Conservation (phyloP, 1,139 yeast species). For the Hemisphaericaspora xylofermentans region DNA sequence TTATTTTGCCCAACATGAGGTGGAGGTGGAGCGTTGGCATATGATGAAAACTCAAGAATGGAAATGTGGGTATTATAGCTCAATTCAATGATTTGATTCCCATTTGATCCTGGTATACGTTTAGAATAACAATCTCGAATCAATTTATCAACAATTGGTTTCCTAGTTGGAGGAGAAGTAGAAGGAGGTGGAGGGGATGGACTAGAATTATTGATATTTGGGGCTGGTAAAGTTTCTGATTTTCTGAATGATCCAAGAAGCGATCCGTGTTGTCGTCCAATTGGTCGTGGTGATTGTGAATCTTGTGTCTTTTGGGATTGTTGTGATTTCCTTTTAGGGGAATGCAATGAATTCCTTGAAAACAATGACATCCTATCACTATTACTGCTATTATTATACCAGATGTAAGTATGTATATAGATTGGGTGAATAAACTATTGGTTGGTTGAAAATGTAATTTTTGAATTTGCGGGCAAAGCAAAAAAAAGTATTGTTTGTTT, state of each 20-base stretch:
- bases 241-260: slow-evolving; percentile 1
- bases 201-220: not conserved
- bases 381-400: not conserved
- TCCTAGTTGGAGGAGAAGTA: not conserved
- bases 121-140: slow-evolving; percentile 45
- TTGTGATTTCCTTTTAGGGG: slow-evolving; percentile 1
- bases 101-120: slow-evolving; percentile 26
- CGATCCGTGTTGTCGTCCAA: slow-evolving; percentile 2
- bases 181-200: not conserved
- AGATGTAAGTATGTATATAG: not conserved
- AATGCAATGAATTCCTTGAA: slow-evolving; percentile 3
- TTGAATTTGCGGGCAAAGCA: no score
- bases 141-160: slow-evolving; percentile 20
- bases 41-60: slow-evolving; percentile 40
- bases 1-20: slow-evolving; percentile 23
- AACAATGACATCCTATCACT: not conserved
- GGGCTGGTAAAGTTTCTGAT: not conserved
- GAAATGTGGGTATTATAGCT: slow-evolving; percentile 40
- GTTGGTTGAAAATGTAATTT: no score
- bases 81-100: slow-evolving; percentile 30
- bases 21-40: slow-evolving; percentile 43
- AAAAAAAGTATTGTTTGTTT: no score
- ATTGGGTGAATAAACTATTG: no score
- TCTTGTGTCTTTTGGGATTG: not conserved
- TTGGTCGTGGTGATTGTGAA: slow-evolving; percentile 1